Conservation (phyloP, 192 early-diverging fungal species). For the Podila minutissima region DNA sequence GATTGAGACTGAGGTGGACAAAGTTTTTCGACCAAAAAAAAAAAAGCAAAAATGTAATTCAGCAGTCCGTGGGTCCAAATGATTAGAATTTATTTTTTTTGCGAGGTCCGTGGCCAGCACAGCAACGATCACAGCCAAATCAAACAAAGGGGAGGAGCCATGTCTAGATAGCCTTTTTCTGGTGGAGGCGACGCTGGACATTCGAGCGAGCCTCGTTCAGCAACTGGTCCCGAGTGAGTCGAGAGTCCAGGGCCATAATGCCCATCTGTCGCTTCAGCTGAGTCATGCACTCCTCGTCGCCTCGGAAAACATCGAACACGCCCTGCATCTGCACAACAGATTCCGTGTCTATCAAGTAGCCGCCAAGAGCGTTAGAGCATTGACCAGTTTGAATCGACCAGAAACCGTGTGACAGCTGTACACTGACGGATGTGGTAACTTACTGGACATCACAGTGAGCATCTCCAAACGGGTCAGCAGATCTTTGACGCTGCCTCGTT, state of each 20-base stretch:
- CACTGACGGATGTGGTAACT: not conserved
- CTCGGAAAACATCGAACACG: slow-evolving; percentile 52
- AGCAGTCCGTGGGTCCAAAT: not conserved
- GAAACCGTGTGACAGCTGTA: not conserved
- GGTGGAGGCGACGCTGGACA: slow-evolving; percentile 24
- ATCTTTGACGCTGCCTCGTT: slow-evolving; percentile 34
- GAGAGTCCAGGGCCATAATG: slow-evolving; percentile 49
- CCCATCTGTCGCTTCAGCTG: slow-evolving; percentile 53
- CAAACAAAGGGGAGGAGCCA: not conserved
- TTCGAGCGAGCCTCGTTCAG: slow-evolving; percentile 29
- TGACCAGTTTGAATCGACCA: not conserved
- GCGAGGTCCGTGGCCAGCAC: not conserved
- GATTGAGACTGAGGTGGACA: not conserved
- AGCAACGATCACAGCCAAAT: not conserved
- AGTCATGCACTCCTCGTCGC: slow-evolving; percentile 40
- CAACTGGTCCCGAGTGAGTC: slow-evolving; percentile 37
- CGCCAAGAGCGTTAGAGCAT: not conserved
- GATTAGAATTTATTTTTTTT: not conserved
- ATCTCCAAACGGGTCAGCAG: slow-evolving; percentile 37
- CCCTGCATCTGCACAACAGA: slow-evolving; percentile 34
- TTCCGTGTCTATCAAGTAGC: slow-evolving; percentile 29
- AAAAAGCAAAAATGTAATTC: not conserved
- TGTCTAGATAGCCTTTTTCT: slow-evolving; percentile 14
- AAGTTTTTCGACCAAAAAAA: not conserved
- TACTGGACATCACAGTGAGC: slow-evolving; percentile 50